Base-by-base conservation (phyloP, 2,329 filamentous ascomycete species). In the Colletotrichum sp. region DNA sequence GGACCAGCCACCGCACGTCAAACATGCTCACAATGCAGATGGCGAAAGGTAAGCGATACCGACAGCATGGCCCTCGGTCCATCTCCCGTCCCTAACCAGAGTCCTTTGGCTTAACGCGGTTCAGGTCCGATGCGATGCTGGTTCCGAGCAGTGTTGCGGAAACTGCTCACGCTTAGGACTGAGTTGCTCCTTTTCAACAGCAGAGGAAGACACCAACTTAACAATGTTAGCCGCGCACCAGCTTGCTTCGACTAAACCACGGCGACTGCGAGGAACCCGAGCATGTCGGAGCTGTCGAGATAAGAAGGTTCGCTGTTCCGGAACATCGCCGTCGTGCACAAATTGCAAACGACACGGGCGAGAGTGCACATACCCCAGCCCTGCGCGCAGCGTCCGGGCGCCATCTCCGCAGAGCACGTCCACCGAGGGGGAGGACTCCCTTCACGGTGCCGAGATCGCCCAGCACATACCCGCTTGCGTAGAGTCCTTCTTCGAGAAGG, bases 151-250 rank as follows among this genome's bases (percentile, higher is more conserved):
- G 16, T 59, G 55, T 28, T 85, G 83, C 63, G 78, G 80, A 3
- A 84, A 84, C 71, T 85, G 83, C 72, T 78, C 82, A 55, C 82
- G 83, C 30, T 70, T 85, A 8, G 79, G 79, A 10, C 83, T 84
- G 71, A 80, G 81, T 39, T 85, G 83, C 69, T 85, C 83, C 16
- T 83, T 84, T 64, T 32, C 66, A 21, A 9, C 32, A 24, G 24
- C 16, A 6, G 59, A 32, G 8, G 66, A 57, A 1, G 9, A 26
- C 24, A 6, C 10, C 18, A 39, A 32, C 6, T 5, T 26, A 1
- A 10, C 16, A 1, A 21, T n/a, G 15, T 16, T 57, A n/a, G 79
- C 80, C 63, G 79, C 81, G 34, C 76, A 36, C 6, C 66, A 39
- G 16, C 24, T 52, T 10, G 21, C 24, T 18, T 70, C 71, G 1